A percentile compares a stretch with the other conserved stretches of the same genome.
These are phyloP conservation scores for Acorus calamus DNA, from an alignment of 106 monocot species.

Conservation along the genomic window DNA sequence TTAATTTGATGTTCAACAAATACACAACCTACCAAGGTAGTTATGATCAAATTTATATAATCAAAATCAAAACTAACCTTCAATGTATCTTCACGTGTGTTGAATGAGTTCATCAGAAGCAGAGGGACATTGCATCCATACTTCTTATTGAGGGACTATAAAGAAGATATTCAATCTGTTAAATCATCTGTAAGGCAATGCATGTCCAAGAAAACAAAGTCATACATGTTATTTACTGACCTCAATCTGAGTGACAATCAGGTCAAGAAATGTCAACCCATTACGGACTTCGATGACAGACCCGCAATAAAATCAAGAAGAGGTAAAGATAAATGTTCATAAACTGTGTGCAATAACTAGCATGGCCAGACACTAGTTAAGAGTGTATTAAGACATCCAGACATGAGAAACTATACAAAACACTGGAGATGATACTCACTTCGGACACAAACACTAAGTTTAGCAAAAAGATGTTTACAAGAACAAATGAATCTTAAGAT, in stretches of 20 bases:
- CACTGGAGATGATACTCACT: no score
- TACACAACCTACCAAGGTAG: background rate
- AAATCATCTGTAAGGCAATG: background rate
- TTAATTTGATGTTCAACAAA: conserved; percentile 9
- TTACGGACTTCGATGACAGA: conserved; percentile 98
- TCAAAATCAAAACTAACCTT: conserved; percentile 30
- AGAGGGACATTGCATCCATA: conserved; percentile 94
- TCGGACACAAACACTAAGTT: no score
- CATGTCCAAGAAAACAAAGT: background rate
- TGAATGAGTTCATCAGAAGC: conserved; percentile 97
- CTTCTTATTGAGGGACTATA: conserved; percentile 77
- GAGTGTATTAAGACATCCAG: no score
- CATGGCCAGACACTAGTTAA: no score
- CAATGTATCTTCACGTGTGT: conserved; percentile 86
- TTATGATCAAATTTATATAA: background rate
- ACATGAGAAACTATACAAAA: no score
- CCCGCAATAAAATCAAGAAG: conserved; percentile 22
- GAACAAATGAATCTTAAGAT: no score
- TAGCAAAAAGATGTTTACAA: no score
- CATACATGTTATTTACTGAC: conserved; percentile 14
- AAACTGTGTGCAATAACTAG: no score
- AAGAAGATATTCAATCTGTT: background rate
- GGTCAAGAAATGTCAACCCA: conserved; percentile 91
- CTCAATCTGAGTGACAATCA: conserved; percentile 98
- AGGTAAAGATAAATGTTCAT: no score